Evolutionary conservation across 2,329 filamentous ascomycete genomes (phyloP).

Genomic region (Phaeomoniella chlamydospora): DNA sequence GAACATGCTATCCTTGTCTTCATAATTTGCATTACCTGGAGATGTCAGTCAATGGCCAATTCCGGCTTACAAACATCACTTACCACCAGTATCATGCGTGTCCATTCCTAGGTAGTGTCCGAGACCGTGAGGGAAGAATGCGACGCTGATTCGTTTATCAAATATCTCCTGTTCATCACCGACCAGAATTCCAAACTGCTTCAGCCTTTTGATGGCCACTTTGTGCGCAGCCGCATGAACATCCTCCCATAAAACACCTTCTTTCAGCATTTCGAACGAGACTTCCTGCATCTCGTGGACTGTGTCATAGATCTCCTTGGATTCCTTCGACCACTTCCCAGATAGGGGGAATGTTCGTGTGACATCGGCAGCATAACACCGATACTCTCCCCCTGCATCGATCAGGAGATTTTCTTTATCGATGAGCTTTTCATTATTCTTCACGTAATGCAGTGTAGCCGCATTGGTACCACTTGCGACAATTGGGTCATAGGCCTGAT

Average conservation of each 20-base stretch:
- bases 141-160: conserved; percentile 62
- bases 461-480: conserved; percentile 73
- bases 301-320: conserved; percentile 58
- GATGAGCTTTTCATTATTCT: conserved; percentile 58
- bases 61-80: not conserved
- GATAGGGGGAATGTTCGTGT: conserved; percentile 75
- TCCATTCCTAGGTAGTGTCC: conserved; percentile 89
- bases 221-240: conserved; percentile 60
- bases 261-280: conserved; percentile 54
- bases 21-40: conserved; percentile 54
- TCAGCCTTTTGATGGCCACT: conserved; percentile 56
- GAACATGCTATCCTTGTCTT: conserved; percentile 72
- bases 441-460: conserved; percentile 72
- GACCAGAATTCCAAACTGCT: conserved; percentile 56
- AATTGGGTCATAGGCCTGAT: conserved; percentile 80
- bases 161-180: conserved; percentile 61
- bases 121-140: conserved; percentile 83
- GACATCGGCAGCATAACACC: conserved; percentile 77
- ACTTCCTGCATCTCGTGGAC: conserved; percentile 69
- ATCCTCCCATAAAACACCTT: conserved; percentile 55
- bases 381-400: conserved; percentile 76
- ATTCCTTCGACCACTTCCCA: conserved; percentile 55
- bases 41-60: not conserved
- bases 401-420: conserved; percentile 64
- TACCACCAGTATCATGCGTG: conserved; percentile 67